Percentiles rank a stretch among this genome's conserved stretches.
These are phyloP conservation scores for Penicillium sp. DNA, from an alignment of 2,329 filamentous ascomycete species.

Conservation along the genomic window DNA sequence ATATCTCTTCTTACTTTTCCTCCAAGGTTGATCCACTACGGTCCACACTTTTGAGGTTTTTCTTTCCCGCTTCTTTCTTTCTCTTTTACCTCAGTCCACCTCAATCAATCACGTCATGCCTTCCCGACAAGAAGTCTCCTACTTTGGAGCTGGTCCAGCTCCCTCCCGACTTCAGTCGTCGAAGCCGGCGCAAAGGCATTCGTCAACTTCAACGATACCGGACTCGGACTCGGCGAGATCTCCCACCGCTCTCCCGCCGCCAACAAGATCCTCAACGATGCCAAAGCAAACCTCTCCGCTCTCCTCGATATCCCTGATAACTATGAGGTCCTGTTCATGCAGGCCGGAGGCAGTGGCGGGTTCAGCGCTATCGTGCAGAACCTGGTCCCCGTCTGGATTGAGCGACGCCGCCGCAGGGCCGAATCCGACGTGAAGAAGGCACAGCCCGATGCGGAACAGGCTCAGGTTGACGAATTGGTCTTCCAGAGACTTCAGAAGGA, in stretches of 20 bases:
- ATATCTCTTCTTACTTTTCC: neutral
- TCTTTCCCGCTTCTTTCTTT: constrained; percentile 13
- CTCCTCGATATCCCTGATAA: constrained; percentile 80
- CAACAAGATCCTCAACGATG: constrained; percentile 72
- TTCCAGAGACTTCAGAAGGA: constrained; percentile 62
- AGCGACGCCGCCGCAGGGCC: constrained; percentile 62
- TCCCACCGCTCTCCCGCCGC: constrained; percentile 83
- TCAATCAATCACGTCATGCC: constrained; percentile 52
- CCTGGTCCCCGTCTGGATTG: constrained; percentile 78
- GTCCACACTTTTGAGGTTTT: constrained; percentile 22
- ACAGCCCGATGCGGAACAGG: constrained; percentile 46
- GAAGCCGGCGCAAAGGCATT: constrained; percentile 74
- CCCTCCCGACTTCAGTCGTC: constrained; percentile 76
- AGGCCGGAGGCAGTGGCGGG: constrained; percentile 77
- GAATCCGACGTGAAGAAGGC: constrained; percentile 53
- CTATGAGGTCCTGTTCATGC: constrained; percentile 74
- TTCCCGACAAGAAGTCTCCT: constrained; percentile 70
- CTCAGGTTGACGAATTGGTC: constrained; percentile 57
- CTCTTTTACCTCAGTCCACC: constrained; percentile 2
- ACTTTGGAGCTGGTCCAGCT: constrained; percentile 92
- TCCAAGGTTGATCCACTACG: constrained; percentile 25
- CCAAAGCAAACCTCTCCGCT: constrained; percentile 70
- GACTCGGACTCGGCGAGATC: constrained; percentile 84
- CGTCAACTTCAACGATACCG: constrained; percentile 76
- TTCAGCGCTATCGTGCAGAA: constrained; percentile 86